Evolutionary conservation across 139 green algal species (phyloP).

Genomic region (Tetratostichococcus sp.): DNA sequence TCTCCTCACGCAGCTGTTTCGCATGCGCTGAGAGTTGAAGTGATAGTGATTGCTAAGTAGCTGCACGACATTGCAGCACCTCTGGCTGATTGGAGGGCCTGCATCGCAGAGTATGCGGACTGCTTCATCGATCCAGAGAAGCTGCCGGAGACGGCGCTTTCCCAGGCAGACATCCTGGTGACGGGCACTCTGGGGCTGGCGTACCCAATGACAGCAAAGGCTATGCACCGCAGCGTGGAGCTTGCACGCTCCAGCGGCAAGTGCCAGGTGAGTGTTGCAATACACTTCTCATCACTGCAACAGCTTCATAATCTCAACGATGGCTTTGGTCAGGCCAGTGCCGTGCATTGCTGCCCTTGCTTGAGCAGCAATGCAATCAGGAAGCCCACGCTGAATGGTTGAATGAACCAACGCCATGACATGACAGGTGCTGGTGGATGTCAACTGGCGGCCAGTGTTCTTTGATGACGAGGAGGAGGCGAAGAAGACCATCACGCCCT

Average conservation of each 20-base stretch:
- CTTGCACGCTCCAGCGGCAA: constrained; percentile 20
- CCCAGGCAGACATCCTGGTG: constrained; percentile 53
- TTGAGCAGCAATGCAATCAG: no score
- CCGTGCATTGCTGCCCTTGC: no score
- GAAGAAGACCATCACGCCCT: constrained; percentile 26
- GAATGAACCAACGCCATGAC: no score
- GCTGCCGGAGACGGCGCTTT: constrained; percentile 48
- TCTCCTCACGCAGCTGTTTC: no score
- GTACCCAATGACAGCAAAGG: constrained; percentile 44
- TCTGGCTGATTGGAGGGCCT: neutral
- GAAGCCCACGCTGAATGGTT: no score
- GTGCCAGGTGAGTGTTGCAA: neutral
- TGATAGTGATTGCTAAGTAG: no score
- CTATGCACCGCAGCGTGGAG: constrained; percentile 54
- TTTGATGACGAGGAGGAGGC: constrained; percentile 50
- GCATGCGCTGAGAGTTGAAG: no score
- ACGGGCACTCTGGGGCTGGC: constrained; percentile 80
- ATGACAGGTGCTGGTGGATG: constrained; percentile 71
- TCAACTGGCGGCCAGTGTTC: constrained; percentile 92
- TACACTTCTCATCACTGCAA: neutral
- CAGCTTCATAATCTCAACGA: no score
- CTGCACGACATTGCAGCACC: no score
- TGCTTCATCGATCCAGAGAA: constrained; percentile 55
- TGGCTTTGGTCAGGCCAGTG: no score
- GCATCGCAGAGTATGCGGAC: constrained; percentile 59